Percentiles rank a stretch among this genome's conserved stretches.
These are phyloP conservation scores for Coemansia asiatica DNA, from an alignment of 192 early-diverging fungal species.

Conservation along the genomic window DNA sequence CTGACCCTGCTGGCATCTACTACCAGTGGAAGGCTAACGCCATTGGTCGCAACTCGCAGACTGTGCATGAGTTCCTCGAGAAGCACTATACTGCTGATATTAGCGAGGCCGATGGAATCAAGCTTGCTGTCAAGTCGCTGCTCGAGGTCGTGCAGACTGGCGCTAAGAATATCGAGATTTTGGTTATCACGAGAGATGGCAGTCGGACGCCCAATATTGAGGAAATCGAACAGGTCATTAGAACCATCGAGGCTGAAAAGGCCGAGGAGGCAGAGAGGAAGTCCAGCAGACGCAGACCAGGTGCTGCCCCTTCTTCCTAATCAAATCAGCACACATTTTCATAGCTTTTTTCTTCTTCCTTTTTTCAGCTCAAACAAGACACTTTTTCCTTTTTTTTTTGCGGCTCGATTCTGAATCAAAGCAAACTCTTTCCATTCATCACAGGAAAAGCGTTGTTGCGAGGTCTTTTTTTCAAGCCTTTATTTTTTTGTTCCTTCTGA, in stretches of 20 bases:
- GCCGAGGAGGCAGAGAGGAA: conserved; percentile 85
- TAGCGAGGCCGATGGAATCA: conserved; percentile 76
- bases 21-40: conserved; percentile 99
- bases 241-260: conserved; percentile 84
- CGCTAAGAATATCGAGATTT: conserved; percentile 99
- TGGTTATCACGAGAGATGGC: conserved; percentile 80
- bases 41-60: conserved; percentile 95
- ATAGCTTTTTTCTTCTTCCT: neutral
- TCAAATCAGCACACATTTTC: neutral
- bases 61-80: conserved; percentile 96
- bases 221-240: conserved; percentile 74
- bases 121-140: conserved; percentile 87
- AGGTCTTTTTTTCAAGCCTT: no score
- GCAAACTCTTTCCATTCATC: no score
- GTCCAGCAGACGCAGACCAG: conserved; percentile 36
- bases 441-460: no score
- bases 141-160: conserved; percentile 99
- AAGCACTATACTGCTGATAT: conserved; percentile 94
- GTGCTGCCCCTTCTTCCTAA: conserved; percentile 8
- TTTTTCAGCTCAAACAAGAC: neutral
- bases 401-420: no score
- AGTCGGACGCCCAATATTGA: conserved; percentile 67
- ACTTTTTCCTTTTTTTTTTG: conserved; percentile 2
- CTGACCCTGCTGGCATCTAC: conserved; percentile 98
- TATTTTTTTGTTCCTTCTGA: no score